These are phyloP conservation scores for Colletotrichum eremochloae DNA, from an alignment of 2,329 filamentous ascomycete genomes.

Conservation along the genomic window DNA sequence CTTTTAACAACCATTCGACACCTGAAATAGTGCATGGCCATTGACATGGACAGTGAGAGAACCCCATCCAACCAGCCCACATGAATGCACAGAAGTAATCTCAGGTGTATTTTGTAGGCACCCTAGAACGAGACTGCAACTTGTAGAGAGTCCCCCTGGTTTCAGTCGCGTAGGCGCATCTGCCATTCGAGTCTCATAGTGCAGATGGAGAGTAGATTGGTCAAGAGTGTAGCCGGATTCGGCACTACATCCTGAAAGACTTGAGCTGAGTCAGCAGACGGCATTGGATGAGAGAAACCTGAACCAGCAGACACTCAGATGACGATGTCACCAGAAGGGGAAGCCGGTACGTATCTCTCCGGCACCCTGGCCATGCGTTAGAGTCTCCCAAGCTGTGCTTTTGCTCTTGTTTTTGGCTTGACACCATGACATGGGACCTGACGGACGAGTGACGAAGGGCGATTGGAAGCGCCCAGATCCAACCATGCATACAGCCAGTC, in stretches of 20 bases:
- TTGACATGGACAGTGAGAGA: not conserved
- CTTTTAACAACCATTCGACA: not conserved
- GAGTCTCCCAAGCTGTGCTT: not conserved
- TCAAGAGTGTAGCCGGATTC: slow-evolving; percentile 19
- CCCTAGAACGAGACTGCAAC: not conserved
- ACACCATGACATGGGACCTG: slow-evolving; percentile 1
- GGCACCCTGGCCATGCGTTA: not conserved
- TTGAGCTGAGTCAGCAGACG: slow-evolving; percentile 11
- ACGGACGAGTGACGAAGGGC: not conserved
- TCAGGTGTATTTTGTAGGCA: not conserved
- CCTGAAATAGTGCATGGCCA: not conserved
- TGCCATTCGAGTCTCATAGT: slow-evolving; percentile 4
- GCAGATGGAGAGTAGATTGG: slow-evolving; percentile 21
- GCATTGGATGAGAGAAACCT: not conserved
- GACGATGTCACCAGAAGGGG: not conserved
- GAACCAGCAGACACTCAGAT: not conserved
- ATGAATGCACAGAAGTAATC: not conserved
- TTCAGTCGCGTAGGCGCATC: slow-evolving; percentile 27
- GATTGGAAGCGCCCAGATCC: slow-evolving; percentile 26
- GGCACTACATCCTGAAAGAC: not conserved
- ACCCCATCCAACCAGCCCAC: not conserved
- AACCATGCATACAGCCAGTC: slow-evolving; percentile 4
- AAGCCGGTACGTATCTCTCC: not conserved
- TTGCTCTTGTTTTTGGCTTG: not conserved
- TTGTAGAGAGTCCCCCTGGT: slow-evolving; percentile 15